A percentile compares a stretch with the other conserved stretches of the same genome.
phyloP scores from a whole-genome alignment of 225 moss, liverwort and hornwort species.

The Sphagnum tenellum region DNA sequence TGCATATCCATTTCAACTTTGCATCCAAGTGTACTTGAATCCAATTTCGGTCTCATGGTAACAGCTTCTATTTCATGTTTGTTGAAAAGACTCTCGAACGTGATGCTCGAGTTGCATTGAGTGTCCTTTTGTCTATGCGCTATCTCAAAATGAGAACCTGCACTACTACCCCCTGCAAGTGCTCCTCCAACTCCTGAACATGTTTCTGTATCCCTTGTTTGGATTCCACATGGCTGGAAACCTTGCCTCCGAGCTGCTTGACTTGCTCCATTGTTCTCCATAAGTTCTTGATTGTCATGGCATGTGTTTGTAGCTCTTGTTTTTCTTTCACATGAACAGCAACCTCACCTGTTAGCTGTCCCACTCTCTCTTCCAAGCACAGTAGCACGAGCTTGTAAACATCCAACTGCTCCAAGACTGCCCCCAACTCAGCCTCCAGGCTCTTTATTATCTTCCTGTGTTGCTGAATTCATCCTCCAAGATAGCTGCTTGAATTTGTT shows the following conservation, averaged over 20 bases:
- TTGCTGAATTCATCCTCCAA: slow-evolving; percentile 31
- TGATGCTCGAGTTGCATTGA: too few relatives aligned
- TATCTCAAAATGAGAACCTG: too few relatives aligned
- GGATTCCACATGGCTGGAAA: too few relatives aligned
- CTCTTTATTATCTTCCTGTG: slow-evolving; percentile 51
- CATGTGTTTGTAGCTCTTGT: slow-evolving; percentile 36
- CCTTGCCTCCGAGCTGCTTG: too few relatives aligned
- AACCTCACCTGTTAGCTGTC: slow-evolving; percentile 44
- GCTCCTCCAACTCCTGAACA: slow-evolving; percentile 20
- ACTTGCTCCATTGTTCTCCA: neutral
- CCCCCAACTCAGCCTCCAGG: slow-evolving; percentile 51
- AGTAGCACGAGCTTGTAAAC: slow-evolving; percentile 28
- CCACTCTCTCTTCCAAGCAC: slow-evolving; percentile 45
- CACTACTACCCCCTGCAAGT: too few relatives aligned
- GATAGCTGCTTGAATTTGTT: slow-evolving; percentile 45
- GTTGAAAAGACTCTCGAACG: too few relatives aligned
- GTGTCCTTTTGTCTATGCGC: too few relatives aligned
- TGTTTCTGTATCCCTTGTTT: too few relatives aligned
- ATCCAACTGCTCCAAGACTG: slow-evolving; percentile 41
- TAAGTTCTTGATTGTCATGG: slow-evolving; percentile 21
- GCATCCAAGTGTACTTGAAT: too few relatives aligned
- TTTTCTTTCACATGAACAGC: slow-evolving; percentile 25
- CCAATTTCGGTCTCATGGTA: too few relatives aligned
- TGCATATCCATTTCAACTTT: too few relatives aligned
- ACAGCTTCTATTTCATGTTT: too few relatives aligned